Conservation (phyloP, 1,139 yeast genomes). For the Chernovozyma sophiae-reginae region DNA sequence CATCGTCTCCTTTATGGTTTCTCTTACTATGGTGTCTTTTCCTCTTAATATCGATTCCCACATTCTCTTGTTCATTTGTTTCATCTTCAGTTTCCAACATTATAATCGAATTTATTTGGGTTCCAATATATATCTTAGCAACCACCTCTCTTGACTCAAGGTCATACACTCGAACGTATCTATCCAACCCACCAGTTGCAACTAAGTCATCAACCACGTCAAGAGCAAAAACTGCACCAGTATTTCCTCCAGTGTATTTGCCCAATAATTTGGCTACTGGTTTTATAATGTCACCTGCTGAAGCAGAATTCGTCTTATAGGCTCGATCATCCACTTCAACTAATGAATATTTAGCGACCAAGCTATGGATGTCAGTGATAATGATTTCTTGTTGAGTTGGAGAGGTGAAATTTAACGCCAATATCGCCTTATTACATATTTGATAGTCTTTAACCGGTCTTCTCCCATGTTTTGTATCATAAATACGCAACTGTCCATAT, state of each 20-base stretch:
- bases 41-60: constrained; percentile 14
- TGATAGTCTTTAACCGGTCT: constrained; percentile 53
- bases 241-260: constrained; percentile 41
- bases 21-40: constrained; percentile 14
- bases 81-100: constrained; percentile 49
- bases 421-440: constrained; percentile 46
- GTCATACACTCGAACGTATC: constrained; percentile 78
- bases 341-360: constrained; percentile 51
- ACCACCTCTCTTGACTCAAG: constrained; percentile 51
- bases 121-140: constrained; percentile 72
- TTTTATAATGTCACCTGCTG: constrained; percentile 39
- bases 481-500: constrained; percentile 64
- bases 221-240: constrained; percentile 41
- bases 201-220: constrained; percentile 24
- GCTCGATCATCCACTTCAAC: constrained; percentile 36
- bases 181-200: constrained; percentile 77
- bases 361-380: constrained; percentile 53
- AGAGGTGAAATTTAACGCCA: constrained; percentile 33
- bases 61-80: constrained; percentile 16
- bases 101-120: constrained; percentile 59
- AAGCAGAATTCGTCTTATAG: constrained; percentile 36
- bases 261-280: constrained; percentile 40
- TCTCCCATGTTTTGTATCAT: constrained; percentile 56
- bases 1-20: constrained; percentile 20
- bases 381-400: constrained; percentile 37